Evolutionary conservation across 2,329 filamentous ascomycete genomes (phyloP).

Genomic region (Pseudonectria foliicola): DNA sequence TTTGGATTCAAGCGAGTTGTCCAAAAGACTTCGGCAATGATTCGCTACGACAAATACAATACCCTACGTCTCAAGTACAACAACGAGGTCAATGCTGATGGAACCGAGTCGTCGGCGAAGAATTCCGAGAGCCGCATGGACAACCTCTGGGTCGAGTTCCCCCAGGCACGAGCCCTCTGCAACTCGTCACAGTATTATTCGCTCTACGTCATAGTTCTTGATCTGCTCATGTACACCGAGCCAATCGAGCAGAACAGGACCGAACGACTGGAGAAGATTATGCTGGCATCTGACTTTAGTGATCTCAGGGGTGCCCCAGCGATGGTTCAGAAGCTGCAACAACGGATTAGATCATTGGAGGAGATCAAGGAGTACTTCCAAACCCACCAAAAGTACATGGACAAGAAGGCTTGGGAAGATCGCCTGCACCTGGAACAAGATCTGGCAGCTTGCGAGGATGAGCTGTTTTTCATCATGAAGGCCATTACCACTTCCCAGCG

Average conservation of each 20-base stretch:
- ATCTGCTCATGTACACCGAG: conserved; percentile 92
- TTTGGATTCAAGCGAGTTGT: conserved; percentile 98
- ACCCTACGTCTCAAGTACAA: conserved; percentile 94
- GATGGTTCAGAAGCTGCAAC: conserved; percentile 85
- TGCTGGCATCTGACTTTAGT: conserved; percentile 97
- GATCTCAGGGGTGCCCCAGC: conserved; percentile 89
- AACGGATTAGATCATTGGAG: conserved; percentile 86
- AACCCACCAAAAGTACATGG: conserved; percentile 78
- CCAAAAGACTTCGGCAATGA: conserved; percentile 88
- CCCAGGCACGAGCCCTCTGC: conserved; percentile 86
- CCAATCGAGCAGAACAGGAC: conserved; percentile 94
- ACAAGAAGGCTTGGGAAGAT: conserved; percentile 87
- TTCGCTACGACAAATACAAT: conserved; percentile 98
- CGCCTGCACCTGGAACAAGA: conserved; percentile 84
- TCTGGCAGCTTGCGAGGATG: conserved; percentile 82
- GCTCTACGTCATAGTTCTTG: conserved; percentile 95
- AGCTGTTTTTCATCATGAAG: conserved; percentile 99
- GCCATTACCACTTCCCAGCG: conserved; percentile 95
- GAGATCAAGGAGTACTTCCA: conserved; percentile 97
- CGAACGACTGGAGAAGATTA: conserved; percentile 95
- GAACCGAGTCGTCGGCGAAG: conserved; percentile 44
- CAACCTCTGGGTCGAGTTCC: conserved; percentile 94
- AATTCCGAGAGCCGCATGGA: conserved; percentile 76
- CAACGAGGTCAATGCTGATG: conserved; percentile 73
- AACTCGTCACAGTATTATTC: conserved; percentile 97